phyloP scores from a whole-genome alignment of 1,139 yeast species.

The Debaryomyces robertsiae region DNA sequence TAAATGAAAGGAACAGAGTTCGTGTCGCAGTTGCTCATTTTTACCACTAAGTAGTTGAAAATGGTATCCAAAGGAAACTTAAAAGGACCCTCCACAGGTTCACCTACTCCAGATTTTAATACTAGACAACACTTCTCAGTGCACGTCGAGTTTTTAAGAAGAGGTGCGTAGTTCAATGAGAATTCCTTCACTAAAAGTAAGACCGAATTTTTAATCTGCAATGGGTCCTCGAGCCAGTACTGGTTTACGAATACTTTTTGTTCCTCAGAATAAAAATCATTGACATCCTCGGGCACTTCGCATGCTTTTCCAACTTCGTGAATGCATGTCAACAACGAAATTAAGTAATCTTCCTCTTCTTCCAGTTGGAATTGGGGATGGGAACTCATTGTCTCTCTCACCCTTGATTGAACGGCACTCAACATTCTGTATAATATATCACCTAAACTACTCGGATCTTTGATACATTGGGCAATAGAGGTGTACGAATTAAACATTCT shows the following conservation, averaged over 20 bases:
- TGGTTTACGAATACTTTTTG: conserved; percentile 24
- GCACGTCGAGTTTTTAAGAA: conserved; percentile 38
- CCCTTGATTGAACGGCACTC: conserved; percentile 23
- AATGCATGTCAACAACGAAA: conserved; percentile 62
- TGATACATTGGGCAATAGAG: conserved; percentile 58
- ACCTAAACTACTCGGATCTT: conserved; percentile 40
- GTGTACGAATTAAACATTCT: conserved; percentile 62
- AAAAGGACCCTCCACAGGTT: conserved; percentile 58
- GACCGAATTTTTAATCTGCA: conserved; percentile 41
- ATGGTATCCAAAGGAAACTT: conserved; percentile 51
- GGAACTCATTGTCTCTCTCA: conserved; percentile 17
- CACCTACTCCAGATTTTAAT: conserved; percentile 58
- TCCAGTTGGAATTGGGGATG: conserved; percentile 15
- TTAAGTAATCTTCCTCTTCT: conserved; percentile 41
- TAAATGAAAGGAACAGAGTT: conserved; percentile 43
- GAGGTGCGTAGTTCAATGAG: conserved; percentile 38
- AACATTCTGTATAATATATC: conserved; percentile 24
- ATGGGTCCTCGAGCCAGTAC: conserved; percentile 48
- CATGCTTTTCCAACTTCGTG: conserved; percentile 71
- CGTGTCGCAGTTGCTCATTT: conserved; percentile 31
- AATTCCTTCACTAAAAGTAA: conserved; percentile 44
- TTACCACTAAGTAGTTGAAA: conserved; percentile 46
- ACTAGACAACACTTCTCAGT: conserved; percentile 61
- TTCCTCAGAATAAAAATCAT: conserved; percentile 37
- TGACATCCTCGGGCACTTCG: conserved; percentile 58